These are phyloP conservation scores for Globisporangium recalcitrans DNA, from an alignment of 352 stramenopile species.

Conservation along the genomic window DNA sequence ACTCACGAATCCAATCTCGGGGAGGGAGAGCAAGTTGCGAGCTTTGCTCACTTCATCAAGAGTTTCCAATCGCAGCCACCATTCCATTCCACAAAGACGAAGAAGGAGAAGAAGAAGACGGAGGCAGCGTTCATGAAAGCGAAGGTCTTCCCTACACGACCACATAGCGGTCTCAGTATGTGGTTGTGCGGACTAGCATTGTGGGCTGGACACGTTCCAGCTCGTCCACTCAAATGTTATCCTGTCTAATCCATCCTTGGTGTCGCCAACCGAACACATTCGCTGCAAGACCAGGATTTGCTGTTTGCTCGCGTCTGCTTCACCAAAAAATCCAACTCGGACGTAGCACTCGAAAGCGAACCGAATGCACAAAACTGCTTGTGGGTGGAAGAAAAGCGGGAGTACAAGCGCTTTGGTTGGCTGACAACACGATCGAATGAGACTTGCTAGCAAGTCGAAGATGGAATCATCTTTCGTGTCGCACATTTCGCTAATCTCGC, in stretches of 20 bases:
- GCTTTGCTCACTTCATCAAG: background rate
- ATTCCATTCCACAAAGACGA: too few relatives aligned
- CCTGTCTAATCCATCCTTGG: too few relatives aligned
- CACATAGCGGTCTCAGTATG: too few relatives aligned
- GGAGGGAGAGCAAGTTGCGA: background rate
- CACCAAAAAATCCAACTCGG: background rate
- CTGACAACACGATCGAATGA: background rate
- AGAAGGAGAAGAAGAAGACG: too few relatives aligned
- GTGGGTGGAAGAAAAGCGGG: background rate
- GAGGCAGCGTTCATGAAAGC: background rate
- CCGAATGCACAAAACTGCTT: background rate
- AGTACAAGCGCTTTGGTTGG: background rate
- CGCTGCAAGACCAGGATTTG: background rate
- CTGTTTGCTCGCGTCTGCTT: background rate
- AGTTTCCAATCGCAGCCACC: background rate
- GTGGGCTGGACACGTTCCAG: too few relatives aligned
- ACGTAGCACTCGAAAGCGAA: background rate
- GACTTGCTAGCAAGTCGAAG: too few relatives aligned
- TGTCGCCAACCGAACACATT: background rate
- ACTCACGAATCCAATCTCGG: background rate
- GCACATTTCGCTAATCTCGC: background rate
- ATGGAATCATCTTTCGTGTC: background rate
- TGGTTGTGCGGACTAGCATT: too few relatives aligned
- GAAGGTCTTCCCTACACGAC: too few relatives aligned
- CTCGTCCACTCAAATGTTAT: too few relatives aligned